phyloP scores from a whole-genome alignment of 257 asterid genomes.

The Orobanche coerulescens region DNA sequence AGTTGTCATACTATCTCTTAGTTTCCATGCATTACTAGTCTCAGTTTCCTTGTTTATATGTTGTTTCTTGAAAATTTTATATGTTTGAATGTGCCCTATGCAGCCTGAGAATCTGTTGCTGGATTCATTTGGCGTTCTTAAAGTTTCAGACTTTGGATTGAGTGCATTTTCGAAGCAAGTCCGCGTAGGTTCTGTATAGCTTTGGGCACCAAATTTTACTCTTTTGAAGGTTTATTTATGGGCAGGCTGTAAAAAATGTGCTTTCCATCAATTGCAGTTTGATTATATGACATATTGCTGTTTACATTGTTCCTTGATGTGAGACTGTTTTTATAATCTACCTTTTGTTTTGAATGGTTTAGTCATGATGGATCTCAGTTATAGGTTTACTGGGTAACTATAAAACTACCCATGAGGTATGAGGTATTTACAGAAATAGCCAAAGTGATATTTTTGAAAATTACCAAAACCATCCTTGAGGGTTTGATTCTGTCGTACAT shows the following conservation, averaged over 20 bases:
- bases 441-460: too few relatives aligned
- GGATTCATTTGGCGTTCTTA: constrained; percentile 53
- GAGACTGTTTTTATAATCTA: not conserved
- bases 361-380: constrained; percentile 3
- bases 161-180: constrained; percentile 75
- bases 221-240: not conserved
- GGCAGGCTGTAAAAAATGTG: not conserved
- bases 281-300: not conserved
- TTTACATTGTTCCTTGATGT: constrained; percentile 5
- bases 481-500: too few relatives aligned
- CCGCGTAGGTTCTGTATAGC: constrained; percentile 38
- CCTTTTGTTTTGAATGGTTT: not conserved
- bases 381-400: not conserved
- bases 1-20: not conserved
- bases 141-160: constrained; percentile 79
- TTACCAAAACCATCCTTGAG: too few relatives aligned
- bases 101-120: constrained; percentile 87
- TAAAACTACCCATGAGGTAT: too few relatives aligned
- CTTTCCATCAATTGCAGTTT: not conserved
- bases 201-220: not conserved
- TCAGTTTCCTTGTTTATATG: not conserved
- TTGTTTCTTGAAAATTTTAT: constrained; percentile 5
- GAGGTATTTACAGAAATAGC: too few relatives aligned
- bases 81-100: constrained; percentile 16
- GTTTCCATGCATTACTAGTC: constrained; percentile 7